Evolutionary conservation across 1,284 basidiomycete species (phyloP), one percentile per base, ranked within the genome.

Genomic region (Irpex lacteus): DNA sequence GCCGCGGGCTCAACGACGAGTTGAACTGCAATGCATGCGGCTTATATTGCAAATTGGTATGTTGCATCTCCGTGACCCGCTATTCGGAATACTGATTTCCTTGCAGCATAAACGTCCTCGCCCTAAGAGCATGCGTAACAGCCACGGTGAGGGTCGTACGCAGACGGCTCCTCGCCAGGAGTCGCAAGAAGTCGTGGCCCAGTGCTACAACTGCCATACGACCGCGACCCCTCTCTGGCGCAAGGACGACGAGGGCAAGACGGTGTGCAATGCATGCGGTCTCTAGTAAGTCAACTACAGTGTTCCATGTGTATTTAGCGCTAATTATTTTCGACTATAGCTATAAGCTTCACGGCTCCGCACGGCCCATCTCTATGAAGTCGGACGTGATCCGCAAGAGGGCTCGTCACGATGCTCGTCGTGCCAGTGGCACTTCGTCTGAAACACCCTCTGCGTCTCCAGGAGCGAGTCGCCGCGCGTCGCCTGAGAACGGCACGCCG

Each of bases 141-240:
- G 80, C 65, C 87, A 89, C 69, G 86, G 87, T 44, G 89, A 90
- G 73, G 81, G 84, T 44, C 84, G 86, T 63, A 76, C 83, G n/a
- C 85, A 88, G 72, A 80, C 78, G 60, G 79, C 82, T 37, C 86
- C 86, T 62, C 85, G 87, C 65, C 85, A 82, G 68, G 86, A 78
- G 61, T 73, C 76, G 8, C 72, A 76, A 53, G 78, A 80, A 66
- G 71, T 76, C 18, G 75, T 79, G 61, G 91, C 90, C 4, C 90
- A 92, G 80, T 95, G 93, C 78, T 92, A 91, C 77, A 95, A 95
- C 72, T 95, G 93, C 78, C 90, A 93, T 71, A 95, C 92, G 19
- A 94, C 91, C 3, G 91, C 92, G 21, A 95, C 93, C 3, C 94
- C 93, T n/a, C 83, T 95, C 44, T 95, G 93, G 92, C 82, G 94